Percentiles rank a stretch among this genome's conserved stretches.
Conservation (phyloP, 495 filamentous ascomycete genomes). For the Pseudevernia furfuracea region DNA sequence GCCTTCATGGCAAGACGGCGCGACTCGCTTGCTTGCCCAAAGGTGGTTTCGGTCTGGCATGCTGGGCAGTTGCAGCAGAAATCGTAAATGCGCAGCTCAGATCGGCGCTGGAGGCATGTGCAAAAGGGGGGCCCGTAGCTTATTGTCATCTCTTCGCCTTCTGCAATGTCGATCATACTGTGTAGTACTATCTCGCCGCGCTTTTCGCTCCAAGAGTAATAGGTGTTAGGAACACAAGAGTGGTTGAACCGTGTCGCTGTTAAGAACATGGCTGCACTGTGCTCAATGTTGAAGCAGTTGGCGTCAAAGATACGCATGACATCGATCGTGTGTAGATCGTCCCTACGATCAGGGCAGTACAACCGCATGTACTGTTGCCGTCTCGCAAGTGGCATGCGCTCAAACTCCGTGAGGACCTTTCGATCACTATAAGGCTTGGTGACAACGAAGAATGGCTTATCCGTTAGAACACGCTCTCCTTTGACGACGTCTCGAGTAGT, state of each 20-base stretch:
- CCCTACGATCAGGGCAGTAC: background rate
- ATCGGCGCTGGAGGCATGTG: background rate
- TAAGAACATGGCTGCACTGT: background rate
- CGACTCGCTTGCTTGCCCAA: background rate
- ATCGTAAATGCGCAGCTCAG: background rate
- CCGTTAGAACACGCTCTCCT: background rate
- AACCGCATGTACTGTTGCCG: background rate
- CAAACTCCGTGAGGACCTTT: background rate
- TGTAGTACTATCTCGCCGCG: background rate
- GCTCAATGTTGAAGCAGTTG: background rate
- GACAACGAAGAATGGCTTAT: background rate
- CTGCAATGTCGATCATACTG: background rate
- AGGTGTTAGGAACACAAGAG: background rate
- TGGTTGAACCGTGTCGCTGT: background rate
- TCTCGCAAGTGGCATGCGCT: background rate
- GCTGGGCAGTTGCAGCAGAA: background rate
- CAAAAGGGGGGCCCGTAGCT: background rate
- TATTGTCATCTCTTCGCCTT: background rate
- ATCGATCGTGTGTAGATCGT: background rate
- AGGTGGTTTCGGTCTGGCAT: background rate
- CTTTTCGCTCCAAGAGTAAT: background rate
- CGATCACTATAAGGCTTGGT: background rate
- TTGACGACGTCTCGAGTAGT: background rate
- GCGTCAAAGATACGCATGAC: background rate
- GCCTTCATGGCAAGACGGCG: background rate